Evolutionary conservation across 352 stramenopile genomes (phyloP).

Genomic region (Phytophthora nicotianae): DNA sequence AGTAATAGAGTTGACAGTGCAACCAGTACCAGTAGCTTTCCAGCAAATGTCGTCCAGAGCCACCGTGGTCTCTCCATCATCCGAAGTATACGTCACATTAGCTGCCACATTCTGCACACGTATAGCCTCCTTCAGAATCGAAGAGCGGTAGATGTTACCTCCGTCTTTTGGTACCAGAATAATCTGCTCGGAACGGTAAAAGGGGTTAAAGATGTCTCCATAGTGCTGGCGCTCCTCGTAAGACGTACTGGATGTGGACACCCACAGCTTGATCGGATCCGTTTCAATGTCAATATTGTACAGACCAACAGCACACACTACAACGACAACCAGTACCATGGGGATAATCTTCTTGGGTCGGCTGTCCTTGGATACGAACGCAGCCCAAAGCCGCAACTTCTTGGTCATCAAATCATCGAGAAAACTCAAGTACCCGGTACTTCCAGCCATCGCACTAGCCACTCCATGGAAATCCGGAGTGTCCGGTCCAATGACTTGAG

Average conservation of each 20-base stretch:
- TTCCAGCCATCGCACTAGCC: constrained; percentile 25
- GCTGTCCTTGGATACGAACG: constrained; percentile 43
- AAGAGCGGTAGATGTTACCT: constrained; percentile 51
- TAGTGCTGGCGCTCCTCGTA: constrained; percentile 63
- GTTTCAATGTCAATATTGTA: constrained; percentile 58
- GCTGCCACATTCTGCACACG: constrained; percentile 50
- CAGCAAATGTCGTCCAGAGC: constrained; percentile 64
- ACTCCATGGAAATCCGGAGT: constrained; percentile 27
- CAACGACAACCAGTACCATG: constrained; percentile 40
- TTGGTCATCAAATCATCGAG: constrained; percentile 49
- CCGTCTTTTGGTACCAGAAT: constrained; percentile 69
- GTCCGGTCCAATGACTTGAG: constrained; percentile 27
- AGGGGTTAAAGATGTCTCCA: constrained; percentile 65
- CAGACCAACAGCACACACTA: constrained; percentile 44
- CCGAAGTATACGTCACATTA: constrained; percentile 39
- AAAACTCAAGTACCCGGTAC: constrained; percentile 32
- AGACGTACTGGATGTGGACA: constrained; percentile 54
- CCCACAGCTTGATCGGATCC: constrained; percentile 69
- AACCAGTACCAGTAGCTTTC: constrained; percentile 61
- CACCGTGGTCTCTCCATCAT: constrained; percentile 24
- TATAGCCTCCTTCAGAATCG: constrained; percentile 57
- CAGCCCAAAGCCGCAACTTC: constrained; percentile 46
- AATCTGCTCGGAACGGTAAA: constrained; percentile 69
- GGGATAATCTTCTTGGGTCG: constrained; percentile 48
- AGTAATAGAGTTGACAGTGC: constrained; percentile 61